Evolutionary conservation across 148 eudicot species (phyloP).

Genomic region (Silene latifolia): DNA sequence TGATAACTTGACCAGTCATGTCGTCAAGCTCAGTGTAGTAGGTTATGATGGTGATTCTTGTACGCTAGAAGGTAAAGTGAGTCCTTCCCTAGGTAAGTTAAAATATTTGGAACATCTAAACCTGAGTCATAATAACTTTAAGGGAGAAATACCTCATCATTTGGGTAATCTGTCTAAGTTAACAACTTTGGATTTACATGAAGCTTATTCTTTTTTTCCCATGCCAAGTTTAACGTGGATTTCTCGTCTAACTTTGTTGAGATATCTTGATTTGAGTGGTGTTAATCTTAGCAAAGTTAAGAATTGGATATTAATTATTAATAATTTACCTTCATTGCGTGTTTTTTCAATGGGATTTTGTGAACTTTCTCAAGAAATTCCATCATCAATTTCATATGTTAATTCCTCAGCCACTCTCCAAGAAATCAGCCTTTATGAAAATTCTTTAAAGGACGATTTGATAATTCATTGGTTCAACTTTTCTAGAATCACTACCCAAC

Average conservation of each 20-base stretch:
- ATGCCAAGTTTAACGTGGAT: background rate
- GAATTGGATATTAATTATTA: too few species aligned
- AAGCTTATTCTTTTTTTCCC: background rate
- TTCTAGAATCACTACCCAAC: background rate
- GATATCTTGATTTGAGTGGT: background rate
- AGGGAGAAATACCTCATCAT: too few species aligned
- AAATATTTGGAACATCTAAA: constrained; percentile 6
- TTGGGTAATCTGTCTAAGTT: background rate
- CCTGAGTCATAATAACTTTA: background rate
- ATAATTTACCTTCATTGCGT: too few species aligned
- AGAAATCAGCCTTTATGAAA: constrained; percentile 22
- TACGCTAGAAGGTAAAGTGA: background rate
- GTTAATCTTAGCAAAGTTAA: too few species aligned
- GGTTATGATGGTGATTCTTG: background rate
- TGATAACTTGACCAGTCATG: background rate
- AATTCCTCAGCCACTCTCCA: constrained; percentile 26
- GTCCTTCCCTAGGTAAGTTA: background rate
- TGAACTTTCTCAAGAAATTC: too few species aligned
- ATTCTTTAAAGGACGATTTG: background rate
- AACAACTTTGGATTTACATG: background rate
- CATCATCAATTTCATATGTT: constrained; percentile 12
- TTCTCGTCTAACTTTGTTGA: background rate
- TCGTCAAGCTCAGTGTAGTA: background rate
- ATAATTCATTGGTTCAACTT: background rate
- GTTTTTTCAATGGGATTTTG: too few species aligned